Conservation (phyloP, 352 stramenopile species). For the Thalassiosira oceanica region DNA sequence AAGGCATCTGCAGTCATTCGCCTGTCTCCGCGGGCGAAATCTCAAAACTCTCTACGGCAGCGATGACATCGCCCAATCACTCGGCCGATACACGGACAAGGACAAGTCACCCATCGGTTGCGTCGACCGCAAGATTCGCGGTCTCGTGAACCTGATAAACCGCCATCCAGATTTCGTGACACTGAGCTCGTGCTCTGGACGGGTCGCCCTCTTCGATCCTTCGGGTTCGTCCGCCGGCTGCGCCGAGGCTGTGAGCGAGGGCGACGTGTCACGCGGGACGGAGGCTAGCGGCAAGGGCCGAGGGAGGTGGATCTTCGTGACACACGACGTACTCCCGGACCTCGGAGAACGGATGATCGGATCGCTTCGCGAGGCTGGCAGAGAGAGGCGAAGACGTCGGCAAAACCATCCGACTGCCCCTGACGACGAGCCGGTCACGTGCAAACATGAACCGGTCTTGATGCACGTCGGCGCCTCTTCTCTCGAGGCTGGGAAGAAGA, state of each 20-base stretch:
- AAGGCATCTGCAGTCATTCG: conserved; percentile 50
- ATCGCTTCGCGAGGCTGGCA: conserved; percentile 13
- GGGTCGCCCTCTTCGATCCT: conserved; percentile 77
- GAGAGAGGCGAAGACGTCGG: conserved; percentile 1
- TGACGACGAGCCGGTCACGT: conserved; percentile 34
- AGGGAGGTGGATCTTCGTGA: conserved; percentile 70
- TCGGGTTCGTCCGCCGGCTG: not conserved
- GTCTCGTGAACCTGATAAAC: conserved; percentile 76
- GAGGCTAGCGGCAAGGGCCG: conserved; percentile 65
- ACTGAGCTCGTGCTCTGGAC: conserved; percentile 71
- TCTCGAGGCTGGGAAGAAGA: conserved; percentile 42
- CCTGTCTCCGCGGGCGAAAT: conserved; percentile 44
- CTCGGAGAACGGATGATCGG: conserved; percentile 28
- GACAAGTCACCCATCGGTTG: conserved; percentile 78
- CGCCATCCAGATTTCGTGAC: conserved; percentile 67
- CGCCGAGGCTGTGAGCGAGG: conserved; percentile 7
- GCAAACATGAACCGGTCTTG: conserved; percentile 74
- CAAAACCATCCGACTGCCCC: not conserved
- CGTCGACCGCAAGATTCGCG: conserved; percentile 70
- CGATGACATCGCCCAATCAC: conserved; percentile 1
- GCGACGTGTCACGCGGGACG: conserved; percentile 17
- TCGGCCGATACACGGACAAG: conserved; percentile 5
- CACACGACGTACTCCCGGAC: conserved; percentile 55
- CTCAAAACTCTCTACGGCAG: conserved; percentile 38
- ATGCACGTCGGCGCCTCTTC: conserved; percentile 70